These are phyloP conservation scores for Gilbertella persicaria DNA, from an alignment of 371 early-diverging fungal genomes.

Conservation along the genomic window DNA sequence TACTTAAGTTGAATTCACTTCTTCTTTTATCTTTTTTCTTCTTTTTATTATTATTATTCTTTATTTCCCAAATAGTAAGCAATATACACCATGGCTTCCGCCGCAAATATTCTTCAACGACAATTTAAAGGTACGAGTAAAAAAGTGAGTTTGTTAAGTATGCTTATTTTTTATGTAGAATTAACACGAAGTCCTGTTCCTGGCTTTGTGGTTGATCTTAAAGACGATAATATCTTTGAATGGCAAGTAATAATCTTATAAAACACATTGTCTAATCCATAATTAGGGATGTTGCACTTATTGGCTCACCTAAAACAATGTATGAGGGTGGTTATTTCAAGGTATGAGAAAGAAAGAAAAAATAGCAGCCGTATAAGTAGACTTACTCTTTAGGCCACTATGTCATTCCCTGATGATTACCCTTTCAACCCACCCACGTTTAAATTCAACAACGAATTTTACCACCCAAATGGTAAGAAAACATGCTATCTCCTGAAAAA, in stretches of 20 bases:
- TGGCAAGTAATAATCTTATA: conserved; percentile 31
- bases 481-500: neutral
- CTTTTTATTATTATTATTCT: no score
- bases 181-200: conserved; percentile 66
- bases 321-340: conserved; percentile 93
- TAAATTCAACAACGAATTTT: conserved; percentile 77
- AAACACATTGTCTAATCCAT: neutral
- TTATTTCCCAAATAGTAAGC: neutral
- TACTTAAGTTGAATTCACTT: conserved; percentile 2
- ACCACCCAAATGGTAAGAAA: conserved; percentile 69
- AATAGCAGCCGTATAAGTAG: neutral
- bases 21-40: conserved; percentile 8
- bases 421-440: conserved; percentile 80
- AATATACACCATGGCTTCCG: conserved; percentile 43
- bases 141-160: neutral
- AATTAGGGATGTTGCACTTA: conserved; percentile 77
- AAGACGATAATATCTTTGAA: conserved; percentile 67
- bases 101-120: conserved; percentile 53
- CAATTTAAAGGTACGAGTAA: conserved; percentile 54
- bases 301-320: conserved; percentile 83
- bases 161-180: conserved; percentile 24
- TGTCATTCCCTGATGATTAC: conserved; percentile 59
- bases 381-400: conserved; percentile 42
- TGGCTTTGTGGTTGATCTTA: conserved; percentile 73
- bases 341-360: conserved; percentile 41